These are phyloP conservation scores for Trichophyton mentagrophytes DNA, from an alignment of 2,329 filamentous ascomycete species.

Conservation along the genomic window DNA sequence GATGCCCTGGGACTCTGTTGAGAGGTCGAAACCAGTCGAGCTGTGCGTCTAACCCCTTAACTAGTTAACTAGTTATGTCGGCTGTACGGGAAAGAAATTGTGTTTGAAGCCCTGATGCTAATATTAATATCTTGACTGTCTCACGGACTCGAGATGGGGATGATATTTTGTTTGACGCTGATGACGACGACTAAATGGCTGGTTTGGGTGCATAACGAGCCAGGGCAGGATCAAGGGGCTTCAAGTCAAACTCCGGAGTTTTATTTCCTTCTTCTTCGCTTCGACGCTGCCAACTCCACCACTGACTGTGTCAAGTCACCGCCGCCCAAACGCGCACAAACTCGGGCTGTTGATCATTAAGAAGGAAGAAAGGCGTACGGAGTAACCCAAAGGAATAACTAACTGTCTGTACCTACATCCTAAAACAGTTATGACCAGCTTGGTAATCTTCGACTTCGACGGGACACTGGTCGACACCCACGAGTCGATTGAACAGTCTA, in stretches of 20 bases:
- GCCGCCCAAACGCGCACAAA: neutral
- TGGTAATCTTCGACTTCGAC: conserved; percentile 11
- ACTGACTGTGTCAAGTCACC: too few species aligned
- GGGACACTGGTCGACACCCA: conserved; percentile 11
- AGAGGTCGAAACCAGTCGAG: neutral
- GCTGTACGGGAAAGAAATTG: neutral
- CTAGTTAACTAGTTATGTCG: neutral
- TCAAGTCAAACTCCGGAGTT: neutral
- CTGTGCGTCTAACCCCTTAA: neutral
- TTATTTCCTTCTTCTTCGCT: neutral
- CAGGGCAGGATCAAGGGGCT: neutral
- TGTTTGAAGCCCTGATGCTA: neutral
- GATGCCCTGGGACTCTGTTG: too few species aligned
- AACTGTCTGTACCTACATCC: neutral
- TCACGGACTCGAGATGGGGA: neutral
- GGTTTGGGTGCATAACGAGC: too few species aligned
- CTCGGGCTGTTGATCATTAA: neutral
- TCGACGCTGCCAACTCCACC: neutral
- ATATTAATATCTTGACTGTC: neutral
- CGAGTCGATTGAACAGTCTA: conserved; percentile 8
- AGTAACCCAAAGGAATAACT: neutral
- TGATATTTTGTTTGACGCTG: neutral
- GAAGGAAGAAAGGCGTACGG: neutral
- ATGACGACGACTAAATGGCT: neutral
- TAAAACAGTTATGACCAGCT: conserved; percentile 4